Conservation (phyloP, 768 basidiomycete species). For the Imleria badia region DNA sequence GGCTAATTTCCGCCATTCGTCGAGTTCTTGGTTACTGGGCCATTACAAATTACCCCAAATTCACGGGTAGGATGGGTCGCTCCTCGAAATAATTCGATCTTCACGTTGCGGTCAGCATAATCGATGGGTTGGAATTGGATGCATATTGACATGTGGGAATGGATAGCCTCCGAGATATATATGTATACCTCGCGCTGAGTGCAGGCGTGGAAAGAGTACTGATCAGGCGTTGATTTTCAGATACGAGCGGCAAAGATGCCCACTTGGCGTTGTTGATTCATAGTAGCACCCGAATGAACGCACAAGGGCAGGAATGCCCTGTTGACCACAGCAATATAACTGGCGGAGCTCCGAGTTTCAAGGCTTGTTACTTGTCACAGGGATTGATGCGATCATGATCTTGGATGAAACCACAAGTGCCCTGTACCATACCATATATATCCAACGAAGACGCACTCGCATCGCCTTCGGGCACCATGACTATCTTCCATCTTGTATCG, state of each 20-base stretch:
- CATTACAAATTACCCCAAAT: not conserved
- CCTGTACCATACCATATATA: not conserved
- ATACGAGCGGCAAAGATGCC: not conserved
- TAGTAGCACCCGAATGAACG: not conserved
- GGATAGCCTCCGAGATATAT: not conserved
- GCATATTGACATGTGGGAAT: not conserved
- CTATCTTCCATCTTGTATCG: not conserved
- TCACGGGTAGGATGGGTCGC: too few species aligned
- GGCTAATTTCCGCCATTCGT: not conserved
- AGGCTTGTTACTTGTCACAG: not conserved
- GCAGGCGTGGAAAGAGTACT: not conserved
- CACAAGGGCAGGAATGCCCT: not conserved
- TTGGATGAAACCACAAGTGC: not conserved
- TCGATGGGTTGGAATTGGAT: too few species aligned
- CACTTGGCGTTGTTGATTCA: too few species aligned
- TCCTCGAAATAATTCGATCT: too few species aligned
- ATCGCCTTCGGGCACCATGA: not conserved
- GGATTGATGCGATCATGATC: not conserved
- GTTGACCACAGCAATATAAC: too few species aligned
- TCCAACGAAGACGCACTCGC: too few species aligned
- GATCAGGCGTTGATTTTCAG: not conserved
- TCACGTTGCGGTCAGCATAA: too few species aligned
- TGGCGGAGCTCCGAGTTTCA: not conserved
- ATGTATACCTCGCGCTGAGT: too few species aligned
- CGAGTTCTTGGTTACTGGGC: not conserved